phyloP scores from a whole-genome alignment of 495 filamentous ascomycete genomes.

The Penicillium pancosmium region DNA sequence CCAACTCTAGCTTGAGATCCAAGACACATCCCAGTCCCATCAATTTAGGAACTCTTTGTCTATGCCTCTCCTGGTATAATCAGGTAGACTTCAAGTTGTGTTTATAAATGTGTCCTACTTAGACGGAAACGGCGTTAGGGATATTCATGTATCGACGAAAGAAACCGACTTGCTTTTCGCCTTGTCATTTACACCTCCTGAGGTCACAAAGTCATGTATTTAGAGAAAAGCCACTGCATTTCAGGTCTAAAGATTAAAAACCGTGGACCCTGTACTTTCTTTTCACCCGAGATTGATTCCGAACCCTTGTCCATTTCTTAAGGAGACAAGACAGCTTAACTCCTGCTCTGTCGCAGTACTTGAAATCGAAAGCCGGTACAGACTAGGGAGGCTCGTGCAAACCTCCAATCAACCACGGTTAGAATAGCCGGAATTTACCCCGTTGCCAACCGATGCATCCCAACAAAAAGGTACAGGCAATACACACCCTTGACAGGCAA shows the following conservation, averaged over 20 bases:
- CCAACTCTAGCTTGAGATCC: constrained; percentile 23
- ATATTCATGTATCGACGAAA: not conserved
- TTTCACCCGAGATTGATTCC: too few species aligned
- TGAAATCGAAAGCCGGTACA: too few species aligned
- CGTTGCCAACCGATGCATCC: too few species aligned
- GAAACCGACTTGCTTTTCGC: too few species aligned
- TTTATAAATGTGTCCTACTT: constrained; percentile 1
- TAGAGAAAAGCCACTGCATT: not conserved
- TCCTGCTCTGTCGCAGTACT: too few species aligned
- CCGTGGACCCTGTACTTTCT: not conserved
- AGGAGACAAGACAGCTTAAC: too few species aligned
- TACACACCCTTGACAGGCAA: not conserved
- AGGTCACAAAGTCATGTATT: not conserved
- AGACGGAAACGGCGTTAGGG: not conserved
- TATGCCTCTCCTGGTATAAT: constrained; percentile 6
- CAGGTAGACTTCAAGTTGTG: constrained; percentile 15
- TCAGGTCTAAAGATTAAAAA: not conserved
- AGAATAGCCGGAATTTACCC: too few species aligned
- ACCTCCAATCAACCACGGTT: too few species aligned
- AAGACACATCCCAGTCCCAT: constrained; percentile 4
- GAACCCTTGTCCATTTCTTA: too few species aligned
- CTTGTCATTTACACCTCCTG: not conserved
- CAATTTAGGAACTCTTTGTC: constrained; percentile 17
- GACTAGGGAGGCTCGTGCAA: too few species aligned
- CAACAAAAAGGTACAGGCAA: not conserved